These are phyloP conservation scores for Rutstroemia sp. DNA, from an alignment of 2,329 filamentous ascomycete genomes.

Conservation along the genomic window DNA sequence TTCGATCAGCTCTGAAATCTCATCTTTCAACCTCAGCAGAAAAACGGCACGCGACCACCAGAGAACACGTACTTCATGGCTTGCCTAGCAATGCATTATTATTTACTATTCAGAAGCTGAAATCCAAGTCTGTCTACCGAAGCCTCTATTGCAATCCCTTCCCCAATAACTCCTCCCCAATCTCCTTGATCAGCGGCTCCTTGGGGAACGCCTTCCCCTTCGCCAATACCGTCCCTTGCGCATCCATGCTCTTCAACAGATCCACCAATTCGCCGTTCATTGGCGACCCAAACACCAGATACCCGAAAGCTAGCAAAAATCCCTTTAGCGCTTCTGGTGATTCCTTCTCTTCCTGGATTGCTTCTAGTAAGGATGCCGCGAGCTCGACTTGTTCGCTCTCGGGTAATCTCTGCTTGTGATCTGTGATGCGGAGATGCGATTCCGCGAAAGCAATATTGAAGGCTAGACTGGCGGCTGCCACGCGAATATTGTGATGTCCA, in stretches of 20 bases:
- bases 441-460: conserved; percentile 75
- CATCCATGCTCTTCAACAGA: conserved; percentile 71
- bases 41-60: no score
- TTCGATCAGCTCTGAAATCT: no score
- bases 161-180: conserved; percentile 37
- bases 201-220: conserved; percentile 52
- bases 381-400: conserved; percentile 74
- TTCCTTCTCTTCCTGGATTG: conserved; percentile 49
- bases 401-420: conserved; percentile 49
- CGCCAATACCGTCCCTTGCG: conserved; percentile 51
- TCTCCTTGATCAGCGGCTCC: conserved; percentile 48
- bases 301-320: conserved; percentile 67
- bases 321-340: conserved; percentile 70
- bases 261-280: conserved; percentile 71
- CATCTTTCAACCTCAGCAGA: no score
- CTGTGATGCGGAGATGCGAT: conserved; percentile 54
- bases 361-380: conserved; percentile 72
- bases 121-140: no score
- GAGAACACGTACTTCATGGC: no score
- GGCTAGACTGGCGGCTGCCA: conserved; percentile 73
- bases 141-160: no score
- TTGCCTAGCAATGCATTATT: no score
- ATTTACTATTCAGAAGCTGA: no score
- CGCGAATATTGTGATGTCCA: conserved; percentile 64
- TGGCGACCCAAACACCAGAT: conserved; percentile 64